These are phyloP conservation scores for Paraconiothyrium sp. DNA, from an alignment of 2,329 filamentous ascomycete genomes.

Conservation along the genomic window DNA sequence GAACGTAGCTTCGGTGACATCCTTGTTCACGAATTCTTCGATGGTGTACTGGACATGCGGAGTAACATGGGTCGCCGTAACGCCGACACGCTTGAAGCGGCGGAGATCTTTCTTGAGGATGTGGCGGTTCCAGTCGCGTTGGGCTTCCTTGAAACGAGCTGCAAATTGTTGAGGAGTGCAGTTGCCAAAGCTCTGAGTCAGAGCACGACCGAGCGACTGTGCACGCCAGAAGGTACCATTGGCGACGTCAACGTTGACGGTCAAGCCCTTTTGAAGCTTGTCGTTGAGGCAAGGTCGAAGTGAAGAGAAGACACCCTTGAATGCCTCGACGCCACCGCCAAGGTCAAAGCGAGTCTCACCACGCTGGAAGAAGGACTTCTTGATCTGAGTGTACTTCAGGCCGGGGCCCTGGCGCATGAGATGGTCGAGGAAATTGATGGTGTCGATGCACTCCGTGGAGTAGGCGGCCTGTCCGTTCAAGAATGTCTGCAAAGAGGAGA, in stretches of 20 bases:
- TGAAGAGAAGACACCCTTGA: conserved; percentile 90
- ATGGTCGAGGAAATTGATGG: conserved; percentile 92
- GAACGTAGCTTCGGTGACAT: conserved; percentile 57
- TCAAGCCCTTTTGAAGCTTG: conserved; percentile 66
- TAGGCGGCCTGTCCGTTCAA: conserved; percentile 63
- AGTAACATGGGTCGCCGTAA: conserved; percentile 51
- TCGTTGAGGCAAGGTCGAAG: conserved; percentile 74
- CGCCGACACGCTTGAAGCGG: conserved; percentile 53
- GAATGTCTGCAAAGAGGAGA: conserved; percentile 73
- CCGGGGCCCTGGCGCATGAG: conserved; percentile 83
- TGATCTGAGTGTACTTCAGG: conserved; percentile 73
- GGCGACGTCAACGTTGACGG: conserved; percentile 89
- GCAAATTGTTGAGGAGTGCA: conserved; percentile 40
- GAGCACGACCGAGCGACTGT: conserved; percentile 44
- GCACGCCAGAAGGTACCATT: conserved; percentile 87
- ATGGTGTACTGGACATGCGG: conserved; percentile 59
- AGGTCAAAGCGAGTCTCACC: conserved; percentile 63
- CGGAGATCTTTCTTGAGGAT: conserved; percentile 50
- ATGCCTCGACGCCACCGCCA: conserved; percentile 75
- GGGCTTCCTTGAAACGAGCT: conserved; percentile 32
- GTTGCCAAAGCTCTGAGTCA: conserved; percentile 41
- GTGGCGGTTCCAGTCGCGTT: conserved; percentile 37
- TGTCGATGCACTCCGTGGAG: conserved; percentile 72
- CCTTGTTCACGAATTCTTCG: conserved; percentile 57
- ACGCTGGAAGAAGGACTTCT: conserved; percentile 80